Evolutionary conservation across 305 asterid genomes (phyloP), one percentile per base, ranked within the genome.

Genomic region (Fraxinus xanthoxyloides): DNA sequence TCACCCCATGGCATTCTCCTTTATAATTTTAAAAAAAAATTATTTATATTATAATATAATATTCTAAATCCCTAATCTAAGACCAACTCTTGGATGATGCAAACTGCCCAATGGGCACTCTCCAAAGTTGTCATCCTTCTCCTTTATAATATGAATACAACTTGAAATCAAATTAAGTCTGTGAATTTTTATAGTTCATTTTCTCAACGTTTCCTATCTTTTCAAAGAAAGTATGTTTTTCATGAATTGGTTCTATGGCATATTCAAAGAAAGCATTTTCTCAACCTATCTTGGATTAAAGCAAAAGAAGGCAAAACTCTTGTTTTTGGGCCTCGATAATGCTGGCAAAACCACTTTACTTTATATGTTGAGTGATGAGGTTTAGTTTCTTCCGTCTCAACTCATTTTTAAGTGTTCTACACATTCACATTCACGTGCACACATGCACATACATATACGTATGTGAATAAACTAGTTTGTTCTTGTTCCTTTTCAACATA

Each of bases 261-360:
- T 92, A 65, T 83, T 93, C n/a, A n/a, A n/a, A n/a, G n/a, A n/a
- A n/a, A n/a, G n/a, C n/a, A n/a, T n/a, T n/a, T n/a, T n/a, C n/a
- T n/a, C n/a, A 75, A 85, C 92, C 4, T 85, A 94, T 8, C 82
- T 91, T n/a, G 95, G 97, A 1, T 80, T 93, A 78, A 85, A 88
- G 81, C 91, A 90, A 43, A 93, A 93, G 90, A 95, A 93, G 82
- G 97, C 97, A 23, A 93, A 92, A 93, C 91, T 93, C 82, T 81
- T 93, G 92, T 93, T 93, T 78, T 30, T 93, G 84, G 98, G 98
- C 43, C 94, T 93, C 75, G 97, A 93, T 85, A 92, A 93, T 81
- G 90, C 98, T 78, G 97, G 97, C 12, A 93, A 93, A 78, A 93
- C 98, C 75, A 93, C 98, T 70, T 84, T 93, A 87, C 97, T 93